These are phyloP conservation scores for Epichloe sylvatica DNA, from an alignment of 2,329 filamentous ascomycete genomes.

Conservation along the genomic window DNA sequence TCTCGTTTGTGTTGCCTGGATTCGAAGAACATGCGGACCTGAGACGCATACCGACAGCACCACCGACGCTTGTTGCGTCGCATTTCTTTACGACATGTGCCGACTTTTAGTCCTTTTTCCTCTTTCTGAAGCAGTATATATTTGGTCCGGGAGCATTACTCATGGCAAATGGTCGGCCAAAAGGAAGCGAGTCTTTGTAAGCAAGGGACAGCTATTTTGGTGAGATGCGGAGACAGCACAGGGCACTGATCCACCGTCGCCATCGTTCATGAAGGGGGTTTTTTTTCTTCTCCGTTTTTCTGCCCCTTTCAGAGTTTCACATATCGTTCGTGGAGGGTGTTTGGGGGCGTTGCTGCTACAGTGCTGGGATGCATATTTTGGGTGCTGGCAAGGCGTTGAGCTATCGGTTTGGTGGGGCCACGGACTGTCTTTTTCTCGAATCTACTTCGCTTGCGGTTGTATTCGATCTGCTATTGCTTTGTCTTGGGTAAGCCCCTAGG, in stretches of 20 bases:
- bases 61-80: not conserved
- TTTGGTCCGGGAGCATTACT: not conserved
- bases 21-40: too few species aligned
- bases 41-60: not conserved
- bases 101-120: not conserved
- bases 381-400: not conserved
- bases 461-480: too few species aligned
- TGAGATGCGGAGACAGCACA: not conserved
- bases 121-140: not conserved
- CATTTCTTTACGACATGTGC: not conserved
- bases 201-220: not conserved
- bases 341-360: constrained; percentile 3
- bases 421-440: too few species aligned
- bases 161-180: not conserved
- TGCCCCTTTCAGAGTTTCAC: not conserved
- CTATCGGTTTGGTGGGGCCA: not conserved
- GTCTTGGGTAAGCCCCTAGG: too few species aligned
- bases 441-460: too few species aligned
- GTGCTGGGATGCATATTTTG: not conserved
- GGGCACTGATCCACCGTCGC: not conserved
- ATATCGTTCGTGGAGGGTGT: not conserved
- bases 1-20: not conserved
- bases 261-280: not conserved
- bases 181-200: not conserved
- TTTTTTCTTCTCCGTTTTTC: too few species aligned